phyloP scores from a whole-genome alignment of 331 rosid species.

The Cucumis variabilis region DNA sequence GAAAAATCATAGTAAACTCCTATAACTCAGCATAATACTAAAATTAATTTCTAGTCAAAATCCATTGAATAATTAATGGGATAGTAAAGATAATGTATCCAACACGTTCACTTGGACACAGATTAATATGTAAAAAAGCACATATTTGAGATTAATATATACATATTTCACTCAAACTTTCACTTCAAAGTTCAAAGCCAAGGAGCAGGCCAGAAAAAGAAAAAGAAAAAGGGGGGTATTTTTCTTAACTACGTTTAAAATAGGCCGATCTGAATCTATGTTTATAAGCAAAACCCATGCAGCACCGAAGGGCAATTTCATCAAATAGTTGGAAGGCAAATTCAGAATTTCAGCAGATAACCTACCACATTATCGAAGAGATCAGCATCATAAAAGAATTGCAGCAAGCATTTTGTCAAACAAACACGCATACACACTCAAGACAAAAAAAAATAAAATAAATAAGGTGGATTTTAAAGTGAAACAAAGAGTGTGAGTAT shows the following conservation, averaged over 20 bases:
- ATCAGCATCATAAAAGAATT: not conserved
- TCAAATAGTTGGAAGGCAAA: conserved; percentile 10
- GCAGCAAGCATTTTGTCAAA: not conserved
- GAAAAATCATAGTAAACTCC: not conserved
- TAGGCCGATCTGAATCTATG: not conserved
- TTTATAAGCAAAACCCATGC: not conserved
- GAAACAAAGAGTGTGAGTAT: not conserved
- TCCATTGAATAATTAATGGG: not conserved
- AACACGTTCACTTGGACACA: not conserved
- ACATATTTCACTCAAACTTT: not conserved
- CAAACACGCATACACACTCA: not conserved
- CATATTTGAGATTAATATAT: too few relatives aligned
- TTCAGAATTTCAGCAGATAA: not conserved
- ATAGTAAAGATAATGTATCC: not conserved
- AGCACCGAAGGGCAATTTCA: conserved; percentile 11
- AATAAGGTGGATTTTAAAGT: not conserved
- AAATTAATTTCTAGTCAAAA: not conserved
- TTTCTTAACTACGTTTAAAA: not conserved
- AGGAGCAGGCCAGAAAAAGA: not conserved
- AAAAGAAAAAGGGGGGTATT: not conserved
- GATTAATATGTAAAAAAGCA: not conserved
- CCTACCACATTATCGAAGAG: not conserved
- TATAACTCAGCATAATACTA: not conserved
- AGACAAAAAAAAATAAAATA: too few relatives aligned
- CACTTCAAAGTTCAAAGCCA: conserved; percentile 1